Percentiles rank a stretch among this genome's conserved stretches.
These are phyloP conservation scores for Dothistroma pini DNA, from an alignment of 2,329 filamentous ascomycete genomes.

Conservation along the genomic window DNA sequence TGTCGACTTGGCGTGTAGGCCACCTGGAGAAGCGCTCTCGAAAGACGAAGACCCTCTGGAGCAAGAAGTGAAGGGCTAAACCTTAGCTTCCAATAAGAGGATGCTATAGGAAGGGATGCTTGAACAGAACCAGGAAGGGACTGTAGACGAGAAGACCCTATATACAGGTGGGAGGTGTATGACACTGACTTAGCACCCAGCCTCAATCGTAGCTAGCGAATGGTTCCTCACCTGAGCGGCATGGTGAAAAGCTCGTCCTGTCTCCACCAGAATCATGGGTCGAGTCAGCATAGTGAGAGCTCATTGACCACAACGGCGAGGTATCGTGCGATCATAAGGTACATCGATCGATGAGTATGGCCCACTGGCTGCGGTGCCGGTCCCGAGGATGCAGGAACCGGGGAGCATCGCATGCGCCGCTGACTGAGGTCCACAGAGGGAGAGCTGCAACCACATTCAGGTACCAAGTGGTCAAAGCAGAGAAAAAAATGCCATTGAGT, in stretches of 20 bases:
- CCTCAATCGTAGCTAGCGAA: neutral
- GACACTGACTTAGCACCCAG: neutral
- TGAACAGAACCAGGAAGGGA: neutral
- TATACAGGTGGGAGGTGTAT: neutral
- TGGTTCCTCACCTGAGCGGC: too few species aligned
- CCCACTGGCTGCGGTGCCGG: neutral
- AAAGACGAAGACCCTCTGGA: neutral
- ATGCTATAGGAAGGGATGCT: slow-evolving; percentile 3
- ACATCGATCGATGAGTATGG: neutral
- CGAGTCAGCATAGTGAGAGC: slow-evolving; percentile 1
- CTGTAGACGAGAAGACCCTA: neutral
- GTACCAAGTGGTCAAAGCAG: slow-evolving; percentile 13
- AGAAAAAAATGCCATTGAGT: neutral
- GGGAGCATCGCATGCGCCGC: slow-evolving; percentile 12
- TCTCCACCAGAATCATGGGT: neutral
- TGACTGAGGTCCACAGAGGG: slow-evolving; percentile 13
- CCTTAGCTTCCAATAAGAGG: neutral
- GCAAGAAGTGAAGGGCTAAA: neutral
- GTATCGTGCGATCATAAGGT: neutral
- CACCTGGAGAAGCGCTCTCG: neutral
- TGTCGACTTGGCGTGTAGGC: neutral
- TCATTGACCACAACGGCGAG: neutral
- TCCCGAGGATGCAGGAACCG: slow-evolving; percentile 2
- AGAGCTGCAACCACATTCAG: slow-evolving; percentile 17
- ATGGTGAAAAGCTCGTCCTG: neutral